phyloP scores from a whole-genome alignment of 768 basidiomycete genomes.

The Auriculariales sp. region DNA sequence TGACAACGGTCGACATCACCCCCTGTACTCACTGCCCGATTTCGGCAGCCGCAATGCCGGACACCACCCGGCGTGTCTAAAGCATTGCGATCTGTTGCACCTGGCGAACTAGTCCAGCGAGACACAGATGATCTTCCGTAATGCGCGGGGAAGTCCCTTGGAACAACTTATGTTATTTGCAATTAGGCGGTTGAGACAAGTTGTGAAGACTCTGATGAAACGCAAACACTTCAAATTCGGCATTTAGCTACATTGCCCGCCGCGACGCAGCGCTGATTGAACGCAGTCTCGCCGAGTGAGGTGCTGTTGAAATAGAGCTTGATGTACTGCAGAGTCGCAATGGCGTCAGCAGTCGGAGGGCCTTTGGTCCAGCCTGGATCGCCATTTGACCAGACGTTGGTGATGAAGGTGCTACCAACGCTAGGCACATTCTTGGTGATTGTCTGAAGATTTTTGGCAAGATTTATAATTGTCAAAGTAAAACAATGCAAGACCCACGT shows the following conservation, averaged over 20 bases:
- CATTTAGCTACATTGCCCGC: constrained; percentile 5
- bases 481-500: too few species aligned
- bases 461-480: neutral
- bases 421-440: constrained; percentile 9
- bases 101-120: too few species aligned
- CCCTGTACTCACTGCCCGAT: too few species aligned
- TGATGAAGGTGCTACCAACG: constrained; percentile 1
- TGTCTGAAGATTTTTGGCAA: constrained; percentile 3
- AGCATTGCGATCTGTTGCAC: too few species aligned
- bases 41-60: too few species aligned
- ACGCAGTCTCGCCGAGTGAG: neutral
- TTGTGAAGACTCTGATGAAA: too few species aligned
- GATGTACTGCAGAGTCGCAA: constrained; percentile 8
- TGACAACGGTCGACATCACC: too few species aligned
- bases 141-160: too few species aligned
- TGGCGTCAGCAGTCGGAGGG: constrained; percentile 8
- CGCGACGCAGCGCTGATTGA: constrained; percentile 6
- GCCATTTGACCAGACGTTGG: constrained; percentile 8
- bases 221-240: constrained; percentile 1
- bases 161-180: too few species aligned
- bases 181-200: too few species aligned
- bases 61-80: too few species aligned
- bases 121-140: too few species aligned
- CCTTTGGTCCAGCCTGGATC: constrained; percentile 7
- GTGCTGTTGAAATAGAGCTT: constrained; percentile 10